phyloP scores from a whole-genome alignment of 345 rosid genomes.

The Corymbia maculata region DNA sequence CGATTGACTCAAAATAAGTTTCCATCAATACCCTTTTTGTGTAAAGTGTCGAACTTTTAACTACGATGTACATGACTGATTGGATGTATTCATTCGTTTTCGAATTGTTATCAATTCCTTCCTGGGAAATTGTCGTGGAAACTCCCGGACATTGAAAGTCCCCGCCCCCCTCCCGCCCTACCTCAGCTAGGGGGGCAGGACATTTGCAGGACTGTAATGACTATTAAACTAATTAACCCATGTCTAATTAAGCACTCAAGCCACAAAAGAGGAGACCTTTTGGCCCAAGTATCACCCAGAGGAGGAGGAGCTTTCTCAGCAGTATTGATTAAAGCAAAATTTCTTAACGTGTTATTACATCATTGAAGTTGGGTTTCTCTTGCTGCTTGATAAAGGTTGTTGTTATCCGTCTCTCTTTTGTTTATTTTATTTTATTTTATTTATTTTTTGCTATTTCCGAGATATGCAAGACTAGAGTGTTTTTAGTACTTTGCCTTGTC shows the following conservation, averaged over 20 bases:
- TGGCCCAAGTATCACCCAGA: not conserved
- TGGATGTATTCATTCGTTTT: not conserved
- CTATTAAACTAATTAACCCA: not conserved
- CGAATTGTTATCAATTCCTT: not conserved
- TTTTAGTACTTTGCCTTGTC: not conserved
- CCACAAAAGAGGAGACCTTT: not conserved
- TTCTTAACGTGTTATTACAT: not conserved
- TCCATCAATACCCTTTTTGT: fast-evolving
- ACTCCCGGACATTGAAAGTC: not conserved
- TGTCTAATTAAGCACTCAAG: not conserved
- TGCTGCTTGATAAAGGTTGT: not conserved
- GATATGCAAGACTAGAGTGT: not conserved
- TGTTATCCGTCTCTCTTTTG: not conserved
- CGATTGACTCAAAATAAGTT: not conserved
- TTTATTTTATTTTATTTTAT: not conserved
- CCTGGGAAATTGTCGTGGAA: not conserved
- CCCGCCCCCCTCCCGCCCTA: not conserved
- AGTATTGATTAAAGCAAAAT: not conserved
- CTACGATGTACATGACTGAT: too few species aligned
- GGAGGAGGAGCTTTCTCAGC: not conserved
- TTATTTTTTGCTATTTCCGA: not conserved
- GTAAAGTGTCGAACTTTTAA: not conserved
- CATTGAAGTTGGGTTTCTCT: not conserved
- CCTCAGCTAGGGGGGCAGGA: not conserved
- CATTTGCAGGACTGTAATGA: not conserved